These are phyloP conservation scores for Fusarium sp. DNA, from an alignment of 2,329 filamentous ascomycete genomes.

Conservation along the genomic window DNA sequence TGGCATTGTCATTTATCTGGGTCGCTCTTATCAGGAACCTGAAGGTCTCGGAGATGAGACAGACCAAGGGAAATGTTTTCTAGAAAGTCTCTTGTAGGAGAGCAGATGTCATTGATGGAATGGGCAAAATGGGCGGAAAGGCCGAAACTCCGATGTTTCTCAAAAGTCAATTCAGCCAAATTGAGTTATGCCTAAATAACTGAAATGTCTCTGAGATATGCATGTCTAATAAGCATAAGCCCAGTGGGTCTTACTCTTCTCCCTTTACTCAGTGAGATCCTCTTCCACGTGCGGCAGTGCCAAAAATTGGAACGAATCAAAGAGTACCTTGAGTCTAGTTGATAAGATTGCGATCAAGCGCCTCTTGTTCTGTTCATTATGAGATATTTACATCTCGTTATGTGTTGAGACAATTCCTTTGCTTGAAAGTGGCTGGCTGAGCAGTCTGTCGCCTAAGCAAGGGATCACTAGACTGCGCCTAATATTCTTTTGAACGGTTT, in stretches of 20 bases:
- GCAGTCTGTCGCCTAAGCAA: background rate
- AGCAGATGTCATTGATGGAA: background rate
- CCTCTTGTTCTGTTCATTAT: rapidly evolving
- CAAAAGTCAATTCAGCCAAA: background rate
- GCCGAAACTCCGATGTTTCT: background rate
- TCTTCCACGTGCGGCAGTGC: background rate
- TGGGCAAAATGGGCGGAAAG: background rate
- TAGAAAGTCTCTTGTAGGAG: background rate
- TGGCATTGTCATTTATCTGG: slow-evolving; percentile 30
- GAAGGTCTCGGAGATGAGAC: slow-evolving; percentile 31
- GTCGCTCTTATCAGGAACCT: slow-evolving; percentile 33
- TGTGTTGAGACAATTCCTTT: background rate
- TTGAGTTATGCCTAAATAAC: background rate
- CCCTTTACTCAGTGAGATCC: background rate
- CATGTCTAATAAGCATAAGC: background rate
- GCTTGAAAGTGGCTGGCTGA: background rate
- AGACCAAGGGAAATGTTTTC: slow-evolving; percentile 29
- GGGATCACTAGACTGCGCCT: background rate
- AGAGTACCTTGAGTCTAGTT: rapidly evolving
- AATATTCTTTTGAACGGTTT: background rate
- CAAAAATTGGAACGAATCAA: rapidly evolving
- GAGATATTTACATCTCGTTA: background rate
- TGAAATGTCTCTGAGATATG: background rate
- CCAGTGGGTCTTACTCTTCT: background rate
- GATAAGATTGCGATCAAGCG: background rate